These are phyloP conservation scores for Neofusicoccum ribis DNA, from an alignment of 2,329 filamentous ascomycete species.

Conservation along the genomic window DNA sequence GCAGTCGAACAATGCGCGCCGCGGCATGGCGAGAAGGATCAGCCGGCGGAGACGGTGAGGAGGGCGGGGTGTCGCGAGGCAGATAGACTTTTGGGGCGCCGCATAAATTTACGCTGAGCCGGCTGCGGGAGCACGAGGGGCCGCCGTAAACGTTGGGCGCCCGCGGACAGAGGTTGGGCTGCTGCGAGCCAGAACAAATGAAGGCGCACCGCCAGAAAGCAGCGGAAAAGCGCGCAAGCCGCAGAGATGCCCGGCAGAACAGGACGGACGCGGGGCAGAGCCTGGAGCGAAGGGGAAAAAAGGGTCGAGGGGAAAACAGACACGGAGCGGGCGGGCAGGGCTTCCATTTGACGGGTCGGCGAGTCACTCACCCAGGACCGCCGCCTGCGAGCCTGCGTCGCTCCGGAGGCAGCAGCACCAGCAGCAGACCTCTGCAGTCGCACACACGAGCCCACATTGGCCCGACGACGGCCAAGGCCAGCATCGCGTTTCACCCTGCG, in stretches of 20 bases:
- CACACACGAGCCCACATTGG: slow-evolving; percentile 12
- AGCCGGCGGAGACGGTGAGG: slow-evolving; percentile 4
- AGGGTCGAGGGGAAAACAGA: not conserved
- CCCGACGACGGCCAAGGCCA: not conserved
- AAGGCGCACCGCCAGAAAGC: not conserved
- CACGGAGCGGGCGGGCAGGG: not conserved
- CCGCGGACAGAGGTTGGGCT: not conserved
- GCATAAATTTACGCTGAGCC: slow-evolving; percentile 14
- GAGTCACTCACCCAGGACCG: not conserved
- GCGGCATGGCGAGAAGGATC: slow-evolving; percentile 2
- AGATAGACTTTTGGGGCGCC: slow-evolving; percentile 10
- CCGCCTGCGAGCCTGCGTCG: not conserved
- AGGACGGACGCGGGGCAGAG: not conserved
- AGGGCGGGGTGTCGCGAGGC: slow-evolving; percentile 9
- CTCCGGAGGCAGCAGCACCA: slow-evolving; percentile 6
- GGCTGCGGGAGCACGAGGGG: slow-evolving; percentile 8
- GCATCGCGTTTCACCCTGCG: slow-evolving; percentile 9
- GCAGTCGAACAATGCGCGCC: slow-evolving; percentile 14
- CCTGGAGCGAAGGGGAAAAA: not conserved
- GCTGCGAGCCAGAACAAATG: not conserved
- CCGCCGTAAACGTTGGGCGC: slow-evolving; percentile 7
- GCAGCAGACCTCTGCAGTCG: not conserved
- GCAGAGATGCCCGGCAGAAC: not conserved
- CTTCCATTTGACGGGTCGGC: not conserved
- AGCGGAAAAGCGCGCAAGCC: slow-evolving; percentile 4